phyloP scores from a whole-genome alignment of 2,329 filamentous ascomycete genomes.

The Exophiala oligosperma region DNA sequence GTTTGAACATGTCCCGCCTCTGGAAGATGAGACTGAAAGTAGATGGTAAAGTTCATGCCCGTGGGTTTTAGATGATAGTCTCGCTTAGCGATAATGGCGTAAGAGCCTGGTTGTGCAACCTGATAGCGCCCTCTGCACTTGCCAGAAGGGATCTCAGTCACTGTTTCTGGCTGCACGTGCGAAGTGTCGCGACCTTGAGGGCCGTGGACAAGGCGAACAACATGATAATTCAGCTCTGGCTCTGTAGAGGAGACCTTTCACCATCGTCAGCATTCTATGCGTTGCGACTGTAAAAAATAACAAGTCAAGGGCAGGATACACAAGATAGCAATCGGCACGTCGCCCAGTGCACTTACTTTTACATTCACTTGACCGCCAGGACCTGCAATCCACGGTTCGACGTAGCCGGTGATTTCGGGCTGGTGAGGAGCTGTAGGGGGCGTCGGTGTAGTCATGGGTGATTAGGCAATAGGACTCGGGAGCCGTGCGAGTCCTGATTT shows the following conservation, averaged over 20 bases:
- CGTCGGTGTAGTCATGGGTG: too few species aligned
- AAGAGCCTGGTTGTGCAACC: neutral
- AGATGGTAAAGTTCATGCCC: slow-evolving; percentile 5
- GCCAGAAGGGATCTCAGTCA: neutral
- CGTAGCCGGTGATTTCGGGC: slow-evolving; percentile 17
- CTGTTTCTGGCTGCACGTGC: neutral
- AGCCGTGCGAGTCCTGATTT: too few species aligned
- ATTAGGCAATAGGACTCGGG: too few species aligned
- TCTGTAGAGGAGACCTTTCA: slow-evolving; percentile 3
- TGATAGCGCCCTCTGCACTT: neutral
- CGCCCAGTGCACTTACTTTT: neutral
- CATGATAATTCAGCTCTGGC: neutral
- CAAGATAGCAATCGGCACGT: too few species aligned
- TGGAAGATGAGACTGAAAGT: slow-evolving; percentile 12
- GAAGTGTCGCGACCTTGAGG: neutral
- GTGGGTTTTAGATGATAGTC: too few species aligned
- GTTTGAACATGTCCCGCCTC: slow-evolving; percentile 8
- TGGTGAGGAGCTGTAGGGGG: neutral
- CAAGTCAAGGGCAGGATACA: too few species aligned
- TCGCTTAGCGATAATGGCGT: neutral
- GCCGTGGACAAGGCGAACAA: neutral
- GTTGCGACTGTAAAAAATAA: too few species aligned
- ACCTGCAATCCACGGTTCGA: slow-evolving; percentile 12
- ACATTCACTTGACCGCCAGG: slow-evolving; percentile 8
- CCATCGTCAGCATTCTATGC: too few species aligned